Evolutionary conservation across 768 basidiomycete genomes (phyloP).

Genomic region (Tricholoma bakamatsutake): DNA sequence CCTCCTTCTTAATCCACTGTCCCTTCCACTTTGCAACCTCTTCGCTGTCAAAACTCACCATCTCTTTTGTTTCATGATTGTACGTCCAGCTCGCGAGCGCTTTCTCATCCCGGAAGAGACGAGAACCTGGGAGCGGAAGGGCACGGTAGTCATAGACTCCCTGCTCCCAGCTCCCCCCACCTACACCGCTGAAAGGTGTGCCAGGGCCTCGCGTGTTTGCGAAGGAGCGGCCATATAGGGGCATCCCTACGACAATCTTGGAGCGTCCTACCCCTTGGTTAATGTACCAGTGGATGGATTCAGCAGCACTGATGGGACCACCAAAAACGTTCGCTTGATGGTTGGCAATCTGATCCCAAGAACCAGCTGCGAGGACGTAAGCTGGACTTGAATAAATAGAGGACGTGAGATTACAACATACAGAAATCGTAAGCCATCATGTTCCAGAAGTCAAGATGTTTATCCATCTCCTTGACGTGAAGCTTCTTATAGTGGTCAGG

Average conservation of each 20-base stretch:
- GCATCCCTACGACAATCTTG: slow-evolving; percentile 88
- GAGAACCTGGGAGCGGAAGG: slow-evolving; percentile 71
- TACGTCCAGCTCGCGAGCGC: slow-evolving; percentile 80
- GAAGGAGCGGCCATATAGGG: slow-evolving; percentile 92
- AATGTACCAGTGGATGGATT: slow-evolving; percentile 67
- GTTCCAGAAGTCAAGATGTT: slow-evolving; percentile 92
- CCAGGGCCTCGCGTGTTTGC: slow-evolving; percentile 81
- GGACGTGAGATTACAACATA: slow-evolving; percentile 24
- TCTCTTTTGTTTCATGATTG: slow-evolving; percentile 66
- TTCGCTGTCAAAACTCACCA: slow-evolving; percentile 79
- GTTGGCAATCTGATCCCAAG: slow-evolving; percentile 65
- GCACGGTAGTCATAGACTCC: slow-evolving; percentile 92
- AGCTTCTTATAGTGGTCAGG: slow-evolving; percentile 79
- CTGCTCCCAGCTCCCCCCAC: slow-evolving; percentile 86
- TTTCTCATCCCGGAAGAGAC: slow-evolving; percentile 59
- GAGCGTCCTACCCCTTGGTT: slow-evolving; percentile 62
- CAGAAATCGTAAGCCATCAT: slow-evolving; percentile 92
- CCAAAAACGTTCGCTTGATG: slow-evolving; percentile 88
- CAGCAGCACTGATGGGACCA: slow-evolving; percentile 54
- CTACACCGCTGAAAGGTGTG: slow-evolving; percentile 70
- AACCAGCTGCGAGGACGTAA: slow-evolving; percentile 46
- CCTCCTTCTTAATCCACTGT: slow-evolving; percentile 68
- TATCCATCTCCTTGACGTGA: slow-evolving; percentile 78
- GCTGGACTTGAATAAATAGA: not conserved
- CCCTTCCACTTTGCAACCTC: slow-evolving; percentile 69